Evolutionary conservation across 176 grass and related monocot genomes (phyloP).

Genomic region (Bonia amplexicaulis): DNA sequence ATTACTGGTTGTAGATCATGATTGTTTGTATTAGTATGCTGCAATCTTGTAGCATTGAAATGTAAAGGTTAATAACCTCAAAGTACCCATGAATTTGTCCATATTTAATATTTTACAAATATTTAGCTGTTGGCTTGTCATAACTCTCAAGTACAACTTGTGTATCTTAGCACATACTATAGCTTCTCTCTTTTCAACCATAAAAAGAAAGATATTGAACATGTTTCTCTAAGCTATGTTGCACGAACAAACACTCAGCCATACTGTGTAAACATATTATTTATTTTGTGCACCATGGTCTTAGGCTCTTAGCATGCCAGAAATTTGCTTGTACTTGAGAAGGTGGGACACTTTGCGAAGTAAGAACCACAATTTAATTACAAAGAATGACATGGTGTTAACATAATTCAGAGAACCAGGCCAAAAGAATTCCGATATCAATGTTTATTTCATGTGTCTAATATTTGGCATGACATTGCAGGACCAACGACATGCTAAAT

Average conservation of each 20-base stretch:
- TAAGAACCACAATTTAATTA: background rate
- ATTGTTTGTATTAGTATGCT: background rate
- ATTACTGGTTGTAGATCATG: constrained; percentile 7
- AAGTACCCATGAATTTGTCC: background rate
- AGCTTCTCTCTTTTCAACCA: background rate
- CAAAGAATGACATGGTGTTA: background rate
- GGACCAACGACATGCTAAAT: constrained; percentile 67
- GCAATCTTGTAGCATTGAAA: background rate
- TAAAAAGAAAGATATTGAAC: background rate
- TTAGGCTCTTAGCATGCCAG: background rate
- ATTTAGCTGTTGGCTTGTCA: background rate
- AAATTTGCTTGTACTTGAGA: background rate
- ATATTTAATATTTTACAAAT: constrained; percentile 5
- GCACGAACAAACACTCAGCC: background rate
- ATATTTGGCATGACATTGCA: constrained; percentile 40
- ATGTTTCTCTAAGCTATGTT: background rate
- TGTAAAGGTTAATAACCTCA: background rate
- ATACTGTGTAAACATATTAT: background rate
- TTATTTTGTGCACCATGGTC: background rate
- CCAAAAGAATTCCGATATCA: background rate
- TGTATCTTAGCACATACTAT: background rate
- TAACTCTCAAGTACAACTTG: background rate
- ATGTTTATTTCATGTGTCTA: constrained; percentile 7
- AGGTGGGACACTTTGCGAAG: background rate
- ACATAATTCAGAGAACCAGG: background rate